Evolutionary conservation across 1,284 basidiomycete genomes (phyloP).

Genomic region (Ceratobasidium sp.): DNA sequence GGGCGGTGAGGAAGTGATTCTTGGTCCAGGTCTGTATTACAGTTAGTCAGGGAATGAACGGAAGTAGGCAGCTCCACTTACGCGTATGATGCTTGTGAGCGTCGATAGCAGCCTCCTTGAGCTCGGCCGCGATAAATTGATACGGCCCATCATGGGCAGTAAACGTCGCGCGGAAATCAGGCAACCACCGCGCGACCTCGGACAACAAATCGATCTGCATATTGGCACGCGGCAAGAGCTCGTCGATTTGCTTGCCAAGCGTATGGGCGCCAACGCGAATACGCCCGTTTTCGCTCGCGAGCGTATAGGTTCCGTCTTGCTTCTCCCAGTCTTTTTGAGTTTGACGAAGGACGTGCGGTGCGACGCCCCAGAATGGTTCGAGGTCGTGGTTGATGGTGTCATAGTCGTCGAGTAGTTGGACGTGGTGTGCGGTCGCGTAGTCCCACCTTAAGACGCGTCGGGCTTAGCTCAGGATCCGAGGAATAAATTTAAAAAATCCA

Average conservation of each 20-base stretch:
- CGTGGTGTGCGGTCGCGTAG: conserved; percentile 68
- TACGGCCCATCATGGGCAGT: conserved; percentile 60
- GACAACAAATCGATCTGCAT: conserved; percentile 56
- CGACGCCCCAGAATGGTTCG: conserved; percentile 69
- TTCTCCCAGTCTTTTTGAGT: conserved; percentile 57
- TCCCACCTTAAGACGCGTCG: conserved; percentile 64
- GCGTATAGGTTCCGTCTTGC: conserved; percentile 58
- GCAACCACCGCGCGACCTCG: conserved; percentile 55
- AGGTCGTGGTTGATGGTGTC: conserved; percentile 69
- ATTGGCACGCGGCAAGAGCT: conserved; percentile 58
- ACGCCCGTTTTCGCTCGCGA: conserved; percentile 52
- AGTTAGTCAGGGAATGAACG: neutral
- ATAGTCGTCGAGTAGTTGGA: conserved; percentile 73
- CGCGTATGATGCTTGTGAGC: conserved; percentile 63
- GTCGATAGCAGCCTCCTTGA: conserved; percentile 61
- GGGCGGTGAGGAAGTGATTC: conserved; percentile 50
- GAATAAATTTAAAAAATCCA: conserved; percentile 48
- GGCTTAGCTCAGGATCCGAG: neutral
- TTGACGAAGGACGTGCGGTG: conserved; percentile 62
- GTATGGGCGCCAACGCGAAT: conserved; percentile 58
- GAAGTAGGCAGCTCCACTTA: conserved; percentile 54
- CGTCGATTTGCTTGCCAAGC: conserved; percentile 57
- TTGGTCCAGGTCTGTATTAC: conserved; percentile 4
- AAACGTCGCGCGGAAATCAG: conserved; percentile 53
- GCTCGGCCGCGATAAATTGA: conserved; percentile 62